These are phyloP conservation scores for Mycena epipterygia DNA, from an alignment of 768 basidiomycete genomes.

Conservation along the genomic window DNA sequence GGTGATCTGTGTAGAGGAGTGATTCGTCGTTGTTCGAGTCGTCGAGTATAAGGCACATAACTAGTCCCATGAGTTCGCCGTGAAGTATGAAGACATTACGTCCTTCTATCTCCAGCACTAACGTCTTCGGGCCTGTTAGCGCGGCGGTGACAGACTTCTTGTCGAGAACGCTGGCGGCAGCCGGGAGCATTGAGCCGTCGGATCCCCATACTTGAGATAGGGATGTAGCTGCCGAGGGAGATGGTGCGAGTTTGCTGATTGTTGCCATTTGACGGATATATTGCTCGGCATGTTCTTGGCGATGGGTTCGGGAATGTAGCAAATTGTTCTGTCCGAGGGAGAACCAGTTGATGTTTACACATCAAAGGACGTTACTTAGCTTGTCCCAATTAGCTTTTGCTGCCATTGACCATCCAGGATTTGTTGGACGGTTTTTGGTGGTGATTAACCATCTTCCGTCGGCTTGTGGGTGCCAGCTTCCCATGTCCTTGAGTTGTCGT, in stretches of 20 bases:
- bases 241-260: neutral
- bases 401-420: neutral
- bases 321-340: neutral
- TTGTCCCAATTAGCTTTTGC: neutral
- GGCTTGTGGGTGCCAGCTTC: neutral
- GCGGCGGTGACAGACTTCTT: constrained; percentile 35
- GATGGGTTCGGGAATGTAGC: neutral
- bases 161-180: constrained; percentile 36
- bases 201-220: constrained; percentile 33
- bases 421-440: neutral
- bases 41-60: constrained; percentile 29
- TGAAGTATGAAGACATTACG: constrained; percentile 38
- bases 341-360: neutral
- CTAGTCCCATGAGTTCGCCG: constrained; percentile 39
- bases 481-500: neutral
- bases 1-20: constrained; percentile 40
- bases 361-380: neutral
- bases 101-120: constrained; percentile 32
- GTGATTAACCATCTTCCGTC: neutral
- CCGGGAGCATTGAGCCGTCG: constrained; percentile 44
- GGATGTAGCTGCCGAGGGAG: neutral
- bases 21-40: neutral
- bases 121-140: constrained; percentile 25
- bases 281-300: neutral
- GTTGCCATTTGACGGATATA: neutral